Conservation (phyloP, 2,329 filamentous ascomycete genomes). For the Akanthomyces lecanii region DNA sequence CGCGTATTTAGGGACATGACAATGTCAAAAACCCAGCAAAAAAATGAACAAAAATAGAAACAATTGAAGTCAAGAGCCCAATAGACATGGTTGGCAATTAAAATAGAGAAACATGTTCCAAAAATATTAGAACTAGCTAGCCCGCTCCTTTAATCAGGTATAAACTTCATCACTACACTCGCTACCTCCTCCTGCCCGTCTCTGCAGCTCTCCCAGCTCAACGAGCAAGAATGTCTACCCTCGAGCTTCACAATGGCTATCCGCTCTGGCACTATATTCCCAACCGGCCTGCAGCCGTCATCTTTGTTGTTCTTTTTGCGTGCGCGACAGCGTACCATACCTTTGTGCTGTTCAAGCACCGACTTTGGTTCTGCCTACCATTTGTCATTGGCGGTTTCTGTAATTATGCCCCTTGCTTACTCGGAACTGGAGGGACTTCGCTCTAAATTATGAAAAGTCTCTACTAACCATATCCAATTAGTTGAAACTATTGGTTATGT, state of each 20-base stretch:
- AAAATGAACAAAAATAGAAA: neutral
- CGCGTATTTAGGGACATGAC: neutral
- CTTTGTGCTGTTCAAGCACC: slow-evolving; percentile 37
- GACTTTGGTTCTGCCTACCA: slow-evolving; percentile 47
- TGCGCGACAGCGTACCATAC: slow-evolving; percentile 37
- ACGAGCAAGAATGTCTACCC: slow-evolving; percentile 22
- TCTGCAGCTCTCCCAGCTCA: neutral
- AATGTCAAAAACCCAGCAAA: neutral
- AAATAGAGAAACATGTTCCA: no score
- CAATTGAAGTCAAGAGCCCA: neutral
- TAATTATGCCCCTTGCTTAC: slow-evolving; percentile 27
- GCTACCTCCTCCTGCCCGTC: neutral
- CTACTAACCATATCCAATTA: neutral
- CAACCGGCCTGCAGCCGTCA: slow-evolving; percentile 40
- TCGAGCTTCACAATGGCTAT: slow-evolving; percentile 24
- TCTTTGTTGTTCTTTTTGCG: slow-evolving; percentile 43
- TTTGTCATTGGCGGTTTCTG: slow-evolving; percentile 42
- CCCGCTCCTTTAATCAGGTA: neutral
- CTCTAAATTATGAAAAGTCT: no score
- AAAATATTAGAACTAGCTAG: neutral
- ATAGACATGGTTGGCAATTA: neutral
- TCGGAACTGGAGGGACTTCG: no score
- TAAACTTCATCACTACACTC: neutral
- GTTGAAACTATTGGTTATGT: slow-evolving; percentile 37
- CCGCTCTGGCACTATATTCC: slow-evolving; percentile 33